Base-by-base conservation (phyloP, 2,329 filamentous ascomycete species). In the Cladosporium velox region DNA sequence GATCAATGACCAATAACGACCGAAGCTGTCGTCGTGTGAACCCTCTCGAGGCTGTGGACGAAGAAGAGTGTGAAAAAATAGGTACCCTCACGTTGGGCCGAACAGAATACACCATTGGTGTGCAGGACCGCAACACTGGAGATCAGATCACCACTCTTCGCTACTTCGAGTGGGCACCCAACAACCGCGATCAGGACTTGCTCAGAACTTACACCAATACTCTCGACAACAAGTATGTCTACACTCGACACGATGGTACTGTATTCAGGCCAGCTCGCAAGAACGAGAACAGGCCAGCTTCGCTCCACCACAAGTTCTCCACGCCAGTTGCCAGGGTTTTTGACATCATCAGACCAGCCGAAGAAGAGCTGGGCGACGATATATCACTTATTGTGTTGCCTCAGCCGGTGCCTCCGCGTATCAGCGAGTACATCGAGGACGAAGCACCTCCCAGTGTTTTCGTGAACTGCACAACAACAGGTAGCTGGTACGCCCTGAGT, bases 91-190 rank as follows among this genome's bases (percentile, higher is more conserved):
- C 91, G 0, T 84, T 97, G 1, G 93, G 92, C 32, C 87, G 92
- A 61, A 92, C 92, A 47, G 93, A 97, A 77, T 99, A 99, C 78
- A 94, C 87, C 6, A 90, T 99, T 67, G 88, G 86, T 65, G 96
- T 99, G 54, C 90, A 93, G 70, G 89, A 91, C 67, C 86, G 85
- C 54, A 86, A 90, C 71, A 89, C 87, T 3, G 89, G 90, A 1
- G 87, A 90, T 67, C 87, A 88, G 8, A 90, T 99, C 68, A 96
- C 93, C 73, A 97, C 92, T 0, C 87, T 99, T 71, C 93, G 88
- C 70, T 99, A 96, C 75, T 91, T 92, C 12, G 95, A 99, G 77
- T 99, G 95, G 95, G 89, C 88, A 0, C 91, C 93, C 15, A 99
- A 99, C 78, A 96, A 90, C 67, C 91, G 89, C 67, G 94, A 99